phyloP scores from a whole-genome alignment of 169 alveolate genomes.

The Plasmodium gaboni region DNA sequence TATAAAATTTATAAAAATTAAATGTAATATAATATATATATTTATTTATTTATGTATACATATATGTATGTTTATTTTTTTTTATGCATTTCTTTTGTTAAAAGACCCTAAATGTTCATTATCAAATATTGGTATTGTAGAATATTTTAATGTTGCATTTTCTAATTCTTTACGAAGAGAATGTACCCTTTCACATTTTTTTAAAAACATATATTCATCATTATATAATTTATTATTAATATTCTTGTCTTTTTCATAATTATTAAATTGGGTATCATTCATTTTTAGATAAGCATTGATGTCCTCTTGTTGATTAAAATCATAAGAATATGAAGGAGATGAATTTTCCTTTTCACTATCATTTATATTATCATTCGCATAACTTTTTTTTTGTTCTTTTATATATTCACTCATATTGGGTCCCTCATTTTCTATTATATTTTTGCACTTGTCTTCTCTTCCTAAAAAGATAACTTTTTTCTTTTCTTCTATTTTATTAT shows the following conservation, averaged over 20 bases:
- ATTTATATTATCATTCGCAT: background rate
- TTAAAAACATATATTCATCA: constrained; percentile 46
- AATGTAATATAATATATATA: no score
- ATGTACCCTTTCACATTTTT: constrained; percentile 37
- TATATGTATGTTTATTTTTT: no score
- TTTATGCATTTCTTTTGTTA: no score
- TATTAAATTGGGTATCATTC: no score
- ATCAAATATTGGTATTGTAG: no score
- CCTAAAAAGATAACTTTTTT: constrained; percentile 11
- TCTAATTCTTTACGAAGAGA: constrained; percentile 42
- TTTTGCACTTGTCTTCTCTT: constrained; percentile 5
- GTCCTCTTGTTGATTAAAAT: background rate
- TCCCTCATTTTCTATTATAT: background rate
- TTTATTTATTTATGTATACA: no score
- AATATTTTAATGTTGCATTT: constrained; percentile 16
- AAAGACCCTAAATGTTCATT: no score
- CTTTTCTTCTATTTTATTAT: constrained; percentile 31
- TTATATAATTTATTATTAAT: background rate
- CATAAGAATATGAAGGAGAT: no score
- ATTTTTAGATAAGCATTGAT: background rate
- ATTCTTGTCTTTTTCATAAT: background rate
- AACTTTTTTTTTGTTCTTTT: background rate
- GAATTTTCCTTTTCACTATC: no score
- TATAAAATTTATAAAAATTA: no score
- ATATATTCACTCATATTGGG: background rate